Percentiles rank a stretch among this genome's conserved stretches.
Evolutionary conservation across 768 basidiomycete genomes (phyloP).

Genomic region (Tulasnella sp.): DNA sequence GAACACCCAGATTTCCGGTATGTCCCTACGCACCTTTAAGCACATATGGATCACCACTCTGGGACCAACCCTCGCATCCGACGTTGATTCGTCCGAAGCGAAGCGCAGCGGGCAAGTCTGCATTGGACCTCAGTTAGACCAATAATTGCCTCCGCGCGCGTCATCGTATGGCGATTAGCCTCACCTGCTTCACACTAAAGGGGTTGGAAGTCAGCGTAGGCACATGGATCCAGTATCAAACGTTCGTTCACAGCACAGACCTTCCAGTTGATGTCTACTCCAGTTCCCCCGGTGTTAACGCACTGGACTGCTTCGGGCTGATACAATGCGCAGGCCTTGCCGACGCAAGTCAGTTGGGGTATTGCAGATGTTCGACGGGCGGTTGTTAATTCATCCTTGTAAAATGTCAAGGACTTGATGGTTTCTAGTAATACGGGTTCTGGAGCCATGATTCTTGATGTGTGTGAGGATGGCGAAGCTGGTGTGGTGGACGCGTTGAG

Average conservation of each 20-base stretch:
- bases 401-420: conserved; percentile 70
- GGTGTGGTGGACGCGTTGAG: neutral
- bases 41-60: conserved; percentile 72
- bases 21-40: conserved; percentile 59
- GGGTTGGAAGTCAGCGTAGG: neutral
- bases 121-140: conserved; percentile 23
- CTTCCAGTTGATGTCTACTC: conserved; percentile 85
- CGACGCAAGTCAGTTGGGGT: conserved; percentile 69
- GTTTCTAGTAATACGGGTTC: conserved; percentile 59
- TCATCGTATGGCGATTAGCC: neutral
- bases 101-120: conserved; percentile 72
- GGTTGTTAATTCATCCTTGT: conserved; percentile 51
- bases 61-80: conserved; percentile 83
- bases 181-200: conserved; percentile 9
- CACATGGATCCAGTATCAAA: neutral
- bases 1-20: neutral
- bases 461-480: neutral
- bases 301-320: conserved; percentile 82
- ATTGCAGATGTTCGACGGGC: conserved; percentile 57
- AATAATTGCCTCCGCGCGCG: neutral
- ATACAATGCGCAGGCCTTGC: conserved; percentile 63
- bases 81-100: conserved; percentile 80
- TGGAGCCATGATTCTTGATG: conserved; percentile 29
- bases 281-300: conserved; percentile 62
- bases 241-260: conserved; percentile 29